Evolutionary conservation across 768 basidiomycete species (phyloP), one percentile per base, ranked within the genome.

Genomic region (Mycena rebaudengoi): DNA sequence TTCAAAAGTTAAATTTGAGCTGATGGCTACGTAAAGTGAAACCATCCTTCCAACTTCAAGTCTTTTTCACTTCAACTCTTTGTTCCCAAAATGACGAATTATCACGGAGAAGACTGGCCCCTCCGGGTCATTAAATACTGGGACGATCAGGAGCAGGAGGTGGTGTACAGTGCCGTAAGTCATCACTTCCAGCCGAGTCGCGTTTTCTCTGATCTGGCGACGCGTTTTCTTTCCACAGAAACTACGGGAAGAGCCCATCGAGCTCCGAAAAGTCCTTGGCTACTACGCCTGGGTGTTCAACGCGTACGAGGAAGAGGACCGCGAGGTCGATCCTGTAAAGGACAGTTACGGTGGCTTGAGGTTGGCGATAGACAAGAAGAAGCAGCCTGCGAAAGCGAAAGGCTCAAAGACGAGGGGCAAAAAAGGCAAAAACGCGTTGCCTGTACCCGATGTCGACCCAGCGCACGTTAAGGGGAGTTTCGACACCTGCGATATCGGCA

Each of bases 271-370:
- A 21, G 30, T 60, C 11, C 59, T 60, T 5, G 59, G 59, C 39
- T 60, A 52, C 50, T 60, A 60, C 25, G 28, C 39, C 8, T 60
- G 59, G 59, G 30, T 60, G 2, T 60, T 29, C 13, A 52, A 60
- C 21, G 59, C 49, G 32, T 44, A 29, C 50, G 49, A 52, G 30
- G 59, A 52, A 26, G 59, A 33, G 13, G 48, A 60, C 46, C 32
- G 4, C 23, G 59, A 60, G 41, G 50, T 60, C 14, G 49, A 52
- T 12, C 41, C 59, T 12, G n/a, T n/a, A n/a, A n/a, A n/a, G 12
- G 41, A 50, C 18, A 33, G 41, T 3, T 41, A 52, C 14, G 59
- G 59, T 10, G 20, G 16, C 14, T 23, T 60, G 40, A 18, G 13
- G 12, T n/a, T 59, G 26, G n/a, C 13, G 20, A 13, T 46, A 16